Base-by-base conservation (phyloP, 345 rosid species). In the Gynandropsis gynandra region DNA sequence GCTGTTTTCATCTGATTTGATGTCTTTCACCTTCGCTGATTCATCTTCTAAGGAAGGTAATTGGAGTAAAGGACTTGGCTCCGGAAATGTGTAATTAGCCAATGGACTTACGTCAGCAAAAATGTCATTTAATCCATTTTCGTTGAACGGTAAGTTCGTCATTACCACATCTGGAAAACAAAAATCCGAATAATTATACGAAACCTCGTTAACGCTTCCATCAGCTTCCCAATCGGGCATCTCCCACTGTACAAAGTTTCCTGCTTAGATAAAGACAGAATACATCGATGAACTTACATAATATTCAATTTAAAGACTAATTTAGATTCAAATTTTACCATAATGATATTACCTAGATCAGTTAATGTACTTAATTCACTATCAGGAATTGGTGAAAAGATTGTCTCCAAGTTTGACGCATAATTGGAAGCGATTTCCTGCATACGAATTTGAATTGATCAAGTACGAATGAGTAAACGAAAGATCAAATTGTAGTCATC, bases 31-130 rank as follows among this genome's bases (percentile, higher is more conserved):
- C 39, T 56, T 34, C 46, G 61, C 60, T 32, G 62, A 9, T 55
- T 43, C 46, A 33, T 80, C 78, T 67, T 80, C 81, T 0, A 85
- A 69, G 60, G 66, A 80, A 58, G 95, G 95, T 42, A 77, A 66
- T 34, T 74, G 54, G 38, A 73, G 73, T 29, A 75, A 53, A 73
- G 72, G 54, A 67, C 63, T 77, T 52, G 88, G 66, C 29, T 79
- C 82, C 33, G 76, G 50, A 59, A 56, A 73, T 41, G 50, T 65
- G 62, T 71, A 65, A 72, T 80, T 80, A 60, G 71, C 67, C 49
- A 74, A 74, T 11, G 41, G 41, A 8, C 15, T 37, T 37, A 37
- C 3, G 4, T 10, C 41, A 8, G 41, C 41, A 8, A 13, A 10
- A 37, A 10, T 9, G 41, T 37, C 41, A 37, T 37, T 9, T 1